A percentile compares a stretch with the other conserved stretches of the same genome.
These are phyloP conservation scores for Malus asiatica DNA, from an alignment of 306 rosid genomes.

Conservation along the genomic window DNA sequence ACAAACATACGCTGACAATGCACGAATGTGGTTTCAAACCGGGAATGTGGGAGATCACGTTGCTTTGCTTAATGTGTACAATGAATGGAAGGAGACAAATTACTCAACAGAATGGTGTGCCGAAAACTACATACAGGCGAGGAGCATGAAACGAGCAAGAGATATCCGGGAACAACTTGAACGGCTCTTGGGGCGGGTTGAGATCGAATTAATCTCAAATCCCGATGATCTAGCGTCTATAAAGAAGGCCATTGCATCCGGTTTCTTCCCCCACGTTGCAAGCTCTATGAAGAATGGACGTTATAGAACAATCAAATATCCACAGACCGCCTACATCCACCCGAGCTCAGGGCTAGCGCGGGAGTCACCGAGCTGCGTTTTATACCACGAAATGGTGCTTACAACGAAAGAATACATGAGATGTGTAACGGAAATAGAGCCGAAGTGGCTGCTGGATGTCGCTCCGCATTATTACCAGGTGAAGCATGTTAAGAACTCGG, in stretches of 20 bases:
- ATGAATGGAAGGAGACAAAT: slow-evolving; percentile 81
- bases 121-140: slow-evolving; percentile 79
- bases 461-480: slow-evolving; percentile 92
- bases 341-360: slow-evolving; percentile 69
- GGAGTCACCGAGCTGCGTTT: slow-evolving; percentile 76
- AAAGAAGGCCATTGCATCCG: slow-evolving; percentile 80
- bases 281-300: slow-evolving; percentile 60
- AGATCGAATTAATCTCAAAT: slow-evolving; percentile 40
- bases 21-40: slow-evolving; percentile 65
- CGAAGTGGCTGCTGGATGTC: slow-evolving; percentile 83
- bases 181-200: slow-evolving; percentile 73
- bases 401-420: slow-evolving; percentile 87
- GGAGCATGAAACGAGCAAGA: slow-evolving; percentile 94
- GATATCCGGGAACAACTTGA: slow-evolving; percentile 84
- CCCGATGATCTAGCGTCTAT: slow-evolving; percentile 47
- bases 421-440: slow-evolving; percentile 70
- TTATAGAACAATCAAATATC: slow-evolving; percentile 62
- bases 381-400: slow-evolving; percentile 83
- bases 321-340: slow-evolving; percentile 75
- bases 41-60: slow-evolving; percentile 88
- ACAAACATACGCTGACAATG: slow-evolving; percentile 90
- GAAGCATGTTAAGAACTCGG: slow-evolving; percentile 67
- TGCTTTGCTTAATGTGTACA: slow-evolving; percentile 73
- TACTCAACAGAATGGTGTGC: slow-evolving; percentile 88
- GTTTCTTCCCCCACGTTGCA: slow-evolving; percentile 76